Evolutionary conservation across 2,329 filamentous ascomycete genomes (phyloP), one percentile per base, ranked within the genome.

Genomic region (Diaporthe batatas): DNA sequence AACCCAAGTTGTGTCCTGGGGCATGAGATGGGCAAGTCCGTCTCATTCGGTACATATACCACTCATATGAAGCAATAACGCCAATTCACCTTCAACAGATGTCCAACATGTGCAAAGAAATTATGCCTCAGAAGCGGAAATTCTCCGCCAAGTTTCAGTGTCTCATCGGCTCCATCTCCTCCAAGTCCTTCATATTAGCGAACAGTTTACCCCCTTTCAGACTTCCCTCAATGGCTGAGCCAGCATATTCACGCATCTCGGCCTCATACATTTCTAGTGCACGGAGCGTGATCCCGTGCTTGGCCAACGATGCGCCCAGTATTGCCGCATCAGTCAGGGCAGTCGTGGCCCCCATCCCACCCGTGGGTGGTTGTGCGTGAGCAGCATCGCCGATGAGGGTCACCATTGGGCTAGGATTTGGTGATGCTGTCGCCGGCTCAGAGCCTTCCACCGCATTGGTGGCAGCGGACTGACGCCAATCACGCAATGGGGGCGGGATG

Each of bases 341-440:
- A 4, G 42, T 64, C 21, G 42, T 23, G 2, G 59, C 59, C 7
- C 59, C 59, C 59, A 36, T 49, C 1, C 59, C 59, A 12, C 59
- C 59, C 6, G 59, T 64, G 25, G 59, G 59, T 18, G 59, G 59
- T 25, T 64, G 59, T 21, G 25, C 59, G 42, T 64, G 59, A 25
- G 59, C 59, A n/a, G 59, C 59, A 18, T 64, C 59, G 21, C 59
- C 59, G 29, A 64, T 64, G 36, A 64, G 59, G 18, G 59, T 64
- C 18, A 64, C 59, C 59, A 64, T 64, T 0, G 59, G 59, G 12
- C 42, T 49, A 11, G 29, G 16, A 3, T 16, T 14, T 23, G 58
- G 10, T 10, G 58, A 49, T 10, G 14, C 10, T 21, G 8, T 23
- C 5, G 29, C 25, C 1, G 29, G 2, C 12, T 2, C 58, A 16